Conservation (phyloP, 2,329 filamentous ascomycete species). For the Colletotrichum destructivum region DNA sequence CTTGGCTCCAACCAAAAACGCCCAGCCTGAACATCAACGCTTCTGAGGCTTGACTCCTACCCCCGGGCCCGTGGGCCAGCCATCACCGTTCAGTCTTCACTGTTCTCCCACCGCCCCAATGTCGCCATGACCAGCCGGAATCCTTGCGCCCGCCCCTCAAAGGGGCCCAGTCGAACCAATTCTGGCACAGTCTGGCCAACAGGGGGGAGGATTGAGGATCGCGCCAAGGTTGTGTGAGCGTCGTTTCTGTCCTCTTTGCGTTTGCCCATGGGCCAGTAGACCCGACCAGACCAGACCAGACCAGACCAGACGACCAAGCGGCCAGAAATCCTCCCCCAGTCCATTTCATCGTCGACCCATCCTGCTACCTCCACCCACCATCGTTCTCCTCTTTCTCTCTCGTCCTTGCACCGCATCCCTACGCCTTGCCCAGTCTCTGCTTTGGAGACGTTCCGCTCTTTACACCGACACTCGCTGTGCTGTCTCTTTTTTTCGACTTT, state of each 20-base stretch:
- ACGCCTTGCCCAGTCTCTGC: conserved; percentile 38
- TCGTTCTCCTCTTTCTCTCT: conserved; percentile 39
- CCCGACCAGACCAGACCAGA: background rate
- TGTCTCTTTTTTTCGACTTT: conserved; percentile 29
- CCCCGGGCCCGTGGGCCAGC: conserved; percentile 13
- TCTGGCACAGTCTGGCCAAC: conserved; percentile 18
- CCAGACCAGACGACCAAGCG: background rate
- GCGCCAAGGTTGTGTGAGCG: conserved; percentile 24
- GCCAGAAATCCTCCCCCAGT: background rate
- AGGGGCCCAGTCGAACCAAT: conserved; percentile 27
- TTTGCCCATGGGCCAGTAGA: conserved; percentile 5
- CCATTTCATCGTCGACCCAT: conserved; percentile 43
- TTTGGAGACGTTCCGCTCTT: conserved; percentile 42
- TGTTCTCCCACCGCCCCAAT: conserved; percentile 7
- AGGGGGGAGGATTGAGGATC: conserved; percentile 29
- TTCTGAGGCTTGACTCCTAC: conserved; percentile 6
- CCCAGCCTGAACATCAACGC: conserved; percentile 1
- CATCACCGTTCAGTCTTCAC: conserved; percentile 14
- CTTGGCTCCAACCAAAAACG: conserved; percentile 5
- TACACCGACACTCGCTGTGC: conserved; percentile 42
- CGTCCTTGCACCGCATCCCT: conserved; percentile 42
- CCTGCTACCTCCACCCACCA: conserved; percentile 35
- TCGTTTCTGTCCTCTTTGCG: conserved; percentile 3
- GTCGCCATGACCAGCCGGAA: conserved; percentile 40
- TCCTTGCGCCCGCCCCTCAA: conserved; percentile 32